A percentile compares a stretch with the other conserved stretches of the same genome.
Conservation (phyloP, 2,329 filamentous ascomycete species). For the Thielaviopsis punctulata region DNA sequence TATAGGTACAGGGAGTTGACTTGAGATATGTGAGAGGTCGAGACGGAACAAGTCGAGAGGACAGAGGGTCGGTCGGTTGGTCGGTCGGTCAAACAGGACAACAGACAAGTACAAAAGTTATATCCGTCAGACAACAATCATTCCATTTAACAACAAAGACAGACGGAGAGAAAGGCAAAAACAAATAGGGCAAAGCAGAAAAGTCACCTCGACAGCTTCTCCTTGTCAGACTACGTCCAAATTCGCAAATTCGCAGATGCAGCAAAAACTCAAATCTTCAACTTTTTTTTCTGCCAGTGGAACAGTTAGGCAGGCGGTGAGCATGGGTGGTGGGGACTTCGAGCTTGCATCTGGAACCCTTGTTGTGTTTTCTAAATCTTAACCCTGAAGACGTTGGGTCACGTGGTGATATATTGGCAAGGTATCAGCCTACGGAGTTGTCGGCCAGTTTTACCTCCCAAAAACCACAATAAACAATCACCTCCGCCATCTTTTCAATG, state of each 20-base stretch:
- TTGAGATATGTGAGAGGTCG: neutral
- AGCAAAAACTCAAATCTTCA: neutral
- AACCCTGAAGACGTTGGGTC: neutral
- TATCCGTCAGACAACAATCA: neutral
- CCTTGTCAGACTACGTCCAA: neutral
- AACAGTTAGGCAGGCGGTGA: slow-evolving; percentile 10
- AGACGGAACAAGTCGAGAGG: neutral
- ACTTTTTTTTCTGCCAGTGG: slow-evolving; percentile 12
- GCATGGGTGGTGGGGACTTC: slow-evolving; percentile 1
- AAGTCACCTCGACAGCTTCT: neutral
- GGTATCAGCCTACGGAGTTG: neutral
- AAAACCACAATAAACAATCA: no score
- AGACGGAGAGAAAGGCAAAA: neutral
- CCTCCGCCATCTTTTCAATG: no score
- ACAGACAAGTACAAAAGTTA: neutral
- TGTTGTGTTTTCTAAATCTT: neutral
- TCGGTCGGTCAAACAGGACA: neutral
- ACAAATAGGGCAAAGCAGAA: neutral
- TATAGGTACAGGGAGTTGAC: neutral
- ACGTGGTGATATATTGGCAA: slow-evolving; percentile 1
- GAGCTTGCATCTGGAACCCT: no score
- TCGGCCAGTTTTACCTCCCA: no score
- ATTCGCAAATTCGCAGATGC: neutral
- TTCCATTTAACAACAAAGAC: neutral
- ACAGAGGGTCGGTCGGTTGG: no score